Evolutionary conservation across 805 yeast genomes (phyloP), one percentile per base, ranked within the genome.

Genomic region (Kuraishia cidri): DNA sequence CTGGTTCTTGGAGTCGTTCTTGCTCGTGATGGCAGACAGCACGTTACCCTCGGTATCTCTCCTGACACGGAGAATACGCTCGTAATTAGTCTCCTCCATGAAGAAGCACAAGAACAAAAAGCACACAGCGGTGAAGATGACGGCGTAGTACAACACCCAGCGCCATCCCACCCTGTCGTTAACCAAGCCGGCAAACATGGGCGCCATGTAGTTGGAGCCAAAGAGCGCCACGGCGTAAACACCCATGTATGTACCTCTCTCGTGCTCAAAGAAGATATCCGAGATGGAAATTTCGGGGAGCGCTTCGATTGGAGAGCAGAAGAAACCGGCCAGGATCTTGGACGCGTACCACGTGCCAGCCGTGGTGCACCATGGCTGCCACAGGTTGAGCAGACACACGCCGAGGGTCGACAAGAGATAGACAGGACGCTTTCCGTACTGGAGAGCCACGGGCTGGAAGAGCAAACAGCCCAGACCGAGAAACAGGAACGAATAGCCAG

Each of bases 1-100:
- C 27, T 25, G 13, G 10, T 25, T 17, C 4, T 4, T 17, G 26
- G 26, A 24, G 28, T 26, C 15, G 28, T 32, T 5, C 35, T 43
- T 30, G 21, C 32, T 32, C 7, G 35, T 31, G 19, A 35, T 30
- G 4, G 44, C 42, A 26, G 42, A 43, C 4, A 27, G 5, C 3
- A 15, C 30, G 21, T 26, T 12, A 10, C 30, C 30, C 6, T 27
- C 30, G 5, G 30, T 34, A 12, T 31, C 32, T 4, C 13, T 27
- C 25, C 29, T 39, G 27, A 4, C 32, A 32, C 6, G 34, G 11
- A 24, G 26, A 15, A 20, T 24, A 9, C 35, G 24, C 18, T 62
- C 60, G 38, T 65, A 69, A 30, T 56, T 56, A n/a, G 75, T 68
- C 44, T 69, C 73, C 44, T 69, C 72, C 64, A 66, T 58, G 21